Conservation (phyloP, 768 basidiomycete genomes). For the Dacryopinax spathularia region DNA sequence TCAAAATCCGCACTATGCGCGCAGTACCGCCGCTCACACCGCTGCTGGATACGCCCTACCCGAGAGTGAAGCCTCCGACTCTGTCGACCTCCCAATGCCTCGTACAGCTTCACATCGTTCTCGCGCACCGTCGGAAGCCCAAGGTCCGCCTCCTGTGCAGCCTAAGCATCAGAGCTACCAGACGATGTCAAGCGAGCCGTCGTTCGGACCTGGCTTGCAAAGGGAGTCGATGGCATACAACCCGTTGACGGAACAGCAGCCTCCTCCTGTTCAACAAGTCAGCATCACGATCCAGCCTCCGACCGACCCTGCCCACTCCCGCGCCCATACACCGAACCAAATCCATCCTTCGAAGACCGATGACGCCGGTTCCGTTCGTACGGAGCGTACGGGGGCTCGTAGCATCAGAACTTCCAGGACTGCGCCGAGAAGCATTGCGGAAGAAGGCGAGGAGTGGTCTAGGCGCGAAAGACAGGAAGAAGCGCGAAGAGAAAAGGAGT, state of each 20-base stretch:
- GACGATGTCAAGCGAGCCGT: not conserved
- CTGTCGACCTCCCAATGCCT: not conserved
- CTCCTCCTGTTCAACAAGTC: not conserved
- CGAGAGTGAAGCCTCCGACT: not conserved
- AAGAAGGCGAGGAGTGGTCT: not conserved
- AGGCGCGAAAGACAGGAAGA: not conserved
- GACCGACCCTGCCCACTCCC: not conserved
- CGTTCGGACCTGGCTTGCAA: not conserved
- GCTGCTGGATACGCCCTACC: not conserved
- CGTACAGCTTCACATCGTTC: not conserved
- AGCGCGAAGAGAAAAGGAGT: not conserved
- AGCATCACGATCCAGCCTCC: slow-evolving; percentile 2
- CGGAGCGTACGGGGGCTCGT: not conserved
- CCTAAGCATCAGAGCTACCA: not conserved
- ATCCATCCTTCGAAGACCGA: not conserved
- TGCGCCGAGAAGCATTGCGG: not conserved
- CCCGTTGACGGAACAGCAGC: not conserved
- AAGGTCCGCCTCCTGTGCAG: not conserved
- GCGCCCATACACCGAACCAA: not conserved
- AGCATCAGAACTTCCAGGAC: not conserved
- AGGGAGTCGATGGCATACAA: slow-evolving; percentile 1
- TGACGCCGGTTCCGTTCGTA: not conserved
- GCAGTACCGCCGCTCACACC: not conserved
- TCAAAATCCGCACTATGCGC: not conserved
- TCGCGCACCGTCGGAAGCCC: not conserved